Conservation (phyloP, 768 basidiomycete genomes). For the Tulasnella sp. region DNA sequence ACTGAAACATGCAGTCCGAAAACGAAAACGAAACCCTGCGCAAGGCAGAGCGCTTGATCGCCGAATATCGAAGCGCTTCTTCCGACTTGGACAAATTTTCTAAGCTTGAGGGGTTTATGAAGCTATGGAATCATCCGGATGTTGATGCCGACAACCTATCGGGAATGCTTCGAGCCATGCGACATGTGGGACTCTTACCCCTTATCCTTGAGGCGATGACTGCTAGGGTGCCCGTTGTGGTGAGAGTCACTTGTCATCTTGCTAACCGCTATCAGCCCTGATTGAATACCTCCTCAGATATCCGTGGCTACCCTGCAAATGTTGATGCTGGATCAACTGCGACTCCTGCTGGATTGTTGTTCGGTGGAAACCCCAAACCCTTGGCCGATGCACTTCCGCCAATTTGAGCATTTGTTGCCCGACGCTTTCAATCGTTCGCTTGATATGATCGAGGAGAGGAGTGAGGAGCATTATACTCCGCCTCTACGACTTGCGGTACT, state of each 20-base stretch:
- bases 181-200: background rate
- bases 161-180: background rate
- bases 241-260: background rate
- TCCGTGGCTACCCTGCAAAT: too few species aligned
- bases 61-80: background rate
- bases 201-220: background rate
- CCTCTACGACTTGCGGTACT: too few species aligned
- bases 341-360: too few species aligned
- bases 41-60: background rate
- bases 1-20: too few species aligned
- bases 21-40: background rate
- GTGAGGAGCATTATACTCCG: too few species aligned
- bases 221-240: background rate
- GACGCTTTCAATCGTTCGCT: too few species aligned
- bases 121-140: background rate
- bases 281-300: too few species aligned
- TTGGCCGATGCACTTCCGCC: too few species aligned
- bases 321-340: too few species aligned
- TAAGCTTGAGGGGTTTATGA: background rate
- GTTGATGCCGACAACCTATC: background rate
- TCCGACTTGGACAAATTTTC: background rate
- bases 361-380: too few species aligned
- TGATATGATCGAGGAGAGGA: too few species aligned
- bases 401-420: too few species aligned
- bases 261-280: background rate